phyloP scores from a whole-genome alignment of 352 stramenopile genomes.

The Halophytophthora polymorphica region DNA sequence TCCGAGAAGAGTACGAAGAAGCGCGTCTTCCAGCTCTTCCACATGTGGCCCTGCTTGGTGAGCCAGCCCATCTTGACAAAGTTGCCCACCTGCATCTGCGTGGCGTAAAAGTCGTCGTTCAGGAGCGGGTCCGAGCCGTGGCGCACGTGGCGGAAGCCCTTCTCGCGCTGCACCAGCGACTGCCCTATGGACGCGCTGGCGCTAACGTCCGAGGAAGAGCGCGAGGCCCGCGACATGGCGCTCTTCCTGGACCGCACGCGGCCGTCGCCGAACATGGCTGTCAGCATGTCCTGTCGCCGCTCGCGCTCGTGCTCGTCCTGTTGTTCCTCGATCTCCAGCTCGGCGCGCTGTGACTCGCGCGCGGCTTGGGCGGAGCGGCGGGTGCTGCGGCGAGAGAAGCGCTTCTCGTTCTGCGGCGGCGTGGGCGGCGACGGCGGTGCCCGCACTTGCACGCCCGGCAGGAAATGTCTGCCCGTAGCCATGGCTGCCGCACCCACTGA shows the following conservation, averaged over 20 bases:
- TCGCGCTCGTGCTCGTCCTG: slow-evolving; percentile 22
- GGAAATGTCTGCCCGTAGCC: slow-evolving; percentile 17
- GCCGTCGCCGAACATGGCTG: slow-evolving; percentile 22
- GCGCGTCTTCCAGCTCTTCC: slow-evolving; percentile 85
- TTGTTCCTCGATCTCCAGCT: slow-evolving; percentile 31
- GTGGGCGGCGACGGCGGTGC: slow-evolving; percentile 16
- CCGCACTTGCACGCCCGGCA: slow-evolving; percentile 1
- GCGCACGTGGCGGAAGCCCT: slow-evolving; percentile 37
- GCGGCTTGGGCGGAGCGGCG: slow-evolving; percentile 2
- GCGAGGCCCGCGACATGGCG: slow-evolving; percentile 10
- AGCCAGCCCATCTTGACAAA: slow-evolving; percentile 85
- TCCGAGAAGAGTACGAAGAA: slow-evolving; percentile 86
- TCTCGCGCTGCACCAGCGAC: slow-evolving; percentile 31
- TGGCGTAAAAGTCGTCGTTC: slow-evolving; percentile 68
- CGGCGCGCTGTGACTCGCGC: slow-evolving; percentile 15
- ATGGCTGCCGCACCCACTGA: no score
- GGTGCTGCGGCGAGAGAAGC: slow-evolving; percentile 20
- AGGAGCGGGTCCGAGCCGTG: slow-evolving; percentile 60
- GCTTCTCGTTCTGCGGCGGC: slow-evolving; percentile 11
- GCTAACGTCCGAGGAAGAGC: slow-evolving; percentile 22
- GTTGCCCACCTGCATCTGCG: slow-evolving; percentile 61
- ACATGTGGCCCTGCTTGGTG: slow-evolving; percentile 81
- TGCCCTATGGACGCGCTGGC: slow-evolving; percentile 8
- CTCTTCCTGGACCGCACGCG: slow-evolving; percentile 4
- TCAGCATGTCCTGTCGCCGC: slow-evolving; percentile 18